Evolutionary conservation across 1,284 basidiomycete species (phyloP).

Genomic region (Leccinum huronense): DNA sequence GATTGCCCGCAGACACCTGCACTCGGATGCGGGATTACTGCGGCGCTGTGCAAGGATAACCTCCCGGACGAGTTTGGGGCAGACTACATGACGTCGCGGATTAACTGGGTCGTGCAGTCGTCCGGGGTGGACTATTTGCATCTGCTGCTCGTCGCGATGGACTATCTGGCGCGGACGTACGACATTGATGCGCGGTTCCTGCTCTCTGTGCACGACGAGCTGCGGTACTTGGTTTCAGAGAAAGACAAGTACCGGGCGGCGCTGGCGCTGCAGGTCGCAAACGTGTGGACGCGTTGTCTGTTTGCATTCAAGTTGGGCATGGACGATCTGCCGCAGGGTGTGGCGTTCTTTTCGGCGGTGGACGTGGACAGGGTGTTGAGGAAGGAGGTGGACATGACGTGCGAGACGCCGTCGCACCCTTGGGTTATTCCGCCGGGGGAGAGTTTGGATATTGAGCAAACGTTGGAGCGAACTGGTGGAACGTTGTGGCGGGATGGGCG

Average conservation of each 20-base stretch:
- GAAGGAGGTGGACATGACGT: conserved; percentile 97
- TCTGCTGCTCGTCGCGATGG: conserved; percentile 94
- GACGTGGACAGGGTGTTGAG: conserved; percentile 90
- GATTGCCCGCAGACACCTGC: conserved; percentile 72
- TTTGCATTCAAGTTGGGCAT: conserved; percentile 94
- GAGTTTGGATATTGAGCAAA: conserved; percentile 70
- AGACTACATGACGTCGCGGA: conserved; percentile 93
- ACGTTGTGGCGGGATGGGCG: conserved; percentile 58
- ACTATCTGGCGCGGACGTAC: conserved; percentile 81
- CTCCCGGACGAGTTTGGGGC: conserved; percentile 76
- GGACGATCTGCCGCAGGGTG: conserved; percentile 86
- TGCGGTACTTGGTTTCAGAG: conserved; percentile 90
- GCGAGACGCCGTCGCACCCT: conserved; percentile 92
- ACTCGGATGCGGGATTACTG: conserved; percentile 85
- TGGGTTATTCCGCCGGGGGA: conserved; percentile 81
- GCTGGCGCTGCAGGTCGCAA: conserved; percentile 94
- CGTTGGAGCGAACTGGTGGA: conserved; percentile 70
- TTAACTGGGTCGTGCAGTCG: conserved; percentile 99
- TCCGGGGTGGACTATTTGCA: conserved; percentile 99
- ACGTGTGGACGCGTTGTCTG: conserved; percentile 92
- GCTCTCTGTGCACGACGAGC: conserved; percentile 96
- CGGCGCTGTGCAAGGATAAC: conserved; percentile 59
- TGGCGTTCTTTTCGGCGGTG: conserved; percentile 97
- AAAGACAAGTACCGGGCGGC: conserved; percentile 86
- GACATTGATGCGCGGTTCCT: conserved; percentile 90